A percentile compares a stretch with the other conserved stretches of the same genome.
These are phyloP conservation scores for Drechslerella dactyloides DNA, from an alignment of 2,329 filamentous ascomycete genomes.

Conservation along the genomic window DNA sequence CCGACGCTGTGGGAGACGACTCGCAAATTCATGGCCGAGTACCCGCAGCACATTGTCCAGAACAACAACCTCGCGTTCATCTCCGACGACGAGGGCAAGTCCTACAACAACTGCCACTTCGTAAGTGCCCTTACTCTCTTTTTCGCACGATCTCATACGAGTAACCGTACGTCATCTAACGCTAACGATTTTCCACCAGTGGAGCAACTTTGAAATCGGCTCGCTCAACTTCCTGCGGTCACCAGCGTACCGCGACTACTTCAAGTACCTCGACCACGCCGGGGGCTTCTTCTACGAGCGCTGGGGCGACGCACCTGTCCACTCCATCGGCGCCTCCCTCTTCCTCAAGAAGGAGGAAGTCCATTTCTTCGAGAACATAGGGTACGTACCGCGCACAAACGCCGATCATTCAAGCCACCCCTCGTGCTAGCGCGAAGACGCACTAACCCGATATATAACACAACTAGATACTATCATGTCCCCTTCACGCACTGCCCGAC, in stretches of 20 bases:
- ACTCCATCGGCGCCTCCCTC: conserved; percentile 91
- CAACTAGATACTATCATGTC: conserved; percentile 86
- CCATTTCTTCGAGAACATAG: conserved; percentile 99
- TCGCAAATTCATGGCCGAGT: conserved; percentile 89
- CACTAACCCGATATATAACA: too few species aligned
- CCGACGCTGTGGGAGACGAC: conserved; percentile 93
- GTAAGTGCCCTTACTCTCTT: conserved; percentile 64
- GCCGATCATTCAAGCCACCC: too few species aligned
- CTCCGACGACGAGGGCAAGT: conserved; percentile 87
- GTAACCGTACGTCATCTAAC: too few species aligned
- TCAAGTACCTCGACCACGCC: conserved; percentile 82
- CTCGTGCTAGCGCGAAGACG: too few species aligned
- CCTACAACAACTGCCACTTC: conserved; percentile 97
- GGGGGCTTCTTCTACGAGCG: conserved; percentile 84
- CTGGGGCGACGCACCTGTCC: conserved; percentile 96
- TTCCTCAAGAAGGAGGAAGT: conserved; percentile 91
- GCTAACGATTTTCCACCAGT: conserved; percentile 63
- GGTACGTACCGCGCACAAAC: conserved; percentile 57
- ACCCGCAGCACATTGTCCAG: conserved; percentile 84
- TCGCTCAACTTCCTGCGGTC: conserved; percentile 92
- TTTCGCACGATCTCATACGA: too few species aligned
- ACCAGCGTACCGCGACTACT: conserved; percentile 86
- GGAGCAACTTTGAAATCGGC: conserved; percentile 99
- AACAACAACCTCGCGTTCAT: conserved; percentile 90
- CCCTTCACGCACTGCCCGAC: conserved; percentile 98